phyloP scores from a whole-genome alignment of 495 filamentous ascomycete species.

The Aspergillus biplanus region DNA sequence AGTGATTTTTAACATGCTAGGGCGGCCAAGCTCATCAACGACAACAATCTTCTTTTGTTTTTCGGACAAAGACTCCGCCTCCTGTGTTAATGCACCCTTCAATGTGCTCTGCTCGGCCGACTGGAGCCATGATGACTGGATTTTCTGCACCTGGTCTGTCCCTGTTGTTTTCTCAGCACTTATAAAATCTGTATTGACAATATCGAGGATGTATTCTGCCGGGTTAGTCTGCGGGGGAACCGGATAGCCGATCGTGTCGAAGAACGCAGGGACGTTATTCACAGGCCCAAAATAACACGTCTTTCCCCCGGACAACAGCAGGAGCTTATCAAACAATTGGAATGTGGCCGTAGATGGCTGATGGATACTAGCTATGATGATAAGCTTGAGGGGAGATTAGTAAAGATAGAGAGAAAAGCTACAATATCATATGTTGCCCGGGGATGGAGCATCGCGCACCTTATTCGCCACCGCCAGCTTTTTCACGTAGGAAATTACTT shows the following conservation, averaged over 20 bases:
- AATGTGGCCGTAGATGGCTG: conserved; percentile 80
- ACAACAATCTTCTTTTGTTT: conserved; percentile 20
- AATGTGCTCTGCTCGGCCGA: conserved; percentile 25
- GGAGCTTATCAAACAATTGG: conserved; percentile 75
- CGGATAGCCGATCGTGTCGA: conserved; percentile 57
- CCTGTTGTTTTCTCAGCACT: conserved; percentile 44
- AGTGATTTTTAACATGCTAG: conserved; percentile 36
- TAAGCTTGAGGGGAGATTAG: conserved; percentile 44
- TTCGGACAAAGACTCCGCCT: conserved; percentile 12
- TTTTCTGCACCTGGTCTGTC: conserved; percentile 28
- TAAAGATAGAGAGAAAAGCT: neutral
- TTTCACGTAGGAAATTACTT: conserved; percentile 68
- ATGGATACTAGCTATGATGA: conserved; percentile 79
- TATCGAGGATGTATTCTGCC: conserved; percentile 75
- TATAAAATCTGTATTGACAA: conserved; percentile 75
- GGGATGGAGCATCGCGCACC: conserved; percentile 38
- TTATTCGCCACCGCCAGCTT: conserved; percentile 67
- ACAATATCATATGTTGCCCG: neutral
- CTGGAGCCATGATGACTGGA: conserved; percentile 37
- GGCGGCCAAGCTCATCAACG: conserved; percentile 31
- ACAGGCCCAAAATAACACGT: conserved; percentile 71
- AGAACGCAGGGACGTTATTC: conserved; percentile 55
- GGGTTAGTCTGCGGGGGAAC: conserved; percentile 73
- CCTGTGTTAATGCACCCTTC: conserved; percentile 17
- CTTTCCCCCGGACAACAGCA: conserved; percentile 70